Percentiles rank a stretch among this genome's conserved stretches.
phyloP scores from a whole-genome alignment of 1,139 yeast genomes.

The Zygoascus sp. region DNA sequence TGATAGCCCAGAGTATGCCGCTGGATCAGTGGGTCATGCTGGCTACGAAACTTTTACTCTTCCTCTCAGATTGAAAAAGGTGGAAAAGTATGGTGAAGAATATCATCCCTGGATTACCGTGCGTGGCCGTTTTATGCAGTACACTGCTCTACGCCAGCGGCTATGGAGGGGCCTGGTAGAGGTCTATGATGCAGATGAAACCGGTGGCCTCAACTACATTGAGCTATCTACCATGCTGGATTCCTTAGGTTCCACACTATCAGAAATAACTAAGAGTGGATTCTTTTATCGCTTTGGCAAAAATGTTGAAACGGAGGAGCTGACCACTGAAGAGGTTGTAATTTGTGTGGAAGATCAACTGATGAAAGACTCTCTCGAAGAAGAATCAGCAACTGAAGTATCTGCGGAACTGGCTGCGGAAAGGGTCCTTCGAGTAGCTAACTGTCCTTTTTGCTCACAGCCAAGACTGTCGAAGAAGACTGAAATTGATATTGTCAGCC shows the following conservation, averaged over 20 bases:
- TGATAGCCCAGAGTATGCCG: constrained; percentile 18
- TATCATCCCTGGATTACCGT: constrained; percentile 55
- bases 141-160: constrained; percentile 56
- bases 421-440: constrained; percentile 53
- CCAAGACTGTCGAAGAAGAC: constrained; percentile 53
- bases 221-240: constrained; percentile 59
- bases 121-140: constrained; percentile 64
- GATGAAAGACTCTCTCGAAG: constrained; percentile 27
- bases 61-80: constrained; percentile 37
- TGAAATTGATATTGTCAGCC: constrained; percentile 71
- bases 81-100: constrained; percentile 35
- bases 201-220: constrained; percentile 45
- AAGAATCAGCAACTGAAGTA: not conserved
- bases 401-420: constrained; percentile 25
- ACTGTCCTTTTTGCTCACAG: constrained; percentile 74
- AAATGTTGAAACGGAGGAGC: constrained; percentile 49
- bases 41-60: constrained; percentile 28
- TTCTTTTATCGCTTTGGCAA: constrained; percentile 45
- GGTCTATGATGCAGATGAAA: constrained; percentile 48
- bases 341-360: constrained; percentile 47
- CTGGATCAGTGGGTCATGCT: constrained; percentile 10
- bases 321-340: constrained; percentile 54
- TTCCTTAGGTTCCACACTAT: constrained; percentile 55
- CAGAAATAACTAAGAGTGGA: constrained; percentile 43
- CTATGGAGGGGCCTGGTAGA: constrained; percentile 66